Base-by-base conservation (phyloP, 1,139 yeast genomes). In the Saccharomyces hybrid region DNA sequence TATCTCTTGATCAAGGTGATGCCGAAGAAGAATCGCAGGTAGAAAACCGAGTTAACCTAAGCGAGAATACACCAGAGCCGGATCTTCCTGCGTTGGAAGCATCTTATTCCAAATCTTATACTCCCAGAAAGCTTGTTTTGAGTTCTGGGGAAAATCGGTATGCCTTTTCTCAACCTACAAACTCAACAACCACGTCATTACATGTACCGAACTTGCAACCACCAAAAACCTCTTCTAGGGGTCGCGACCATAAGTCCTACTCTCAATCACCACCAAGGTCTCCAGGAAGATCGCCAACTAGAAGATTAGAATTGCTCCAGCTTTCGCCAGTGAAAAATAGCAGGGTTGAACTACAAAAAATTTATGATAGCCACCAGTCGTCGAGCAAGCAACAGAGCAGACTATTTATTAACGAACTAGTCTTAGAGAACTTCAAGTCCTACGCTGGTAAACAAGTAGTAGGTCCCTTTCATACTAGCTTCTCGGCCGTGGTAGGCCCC, bases 401-500 rank as follows among this genome's bases (percentile, higher is more conserved):
- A 23, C 71, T 93, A 34, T 95, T 88, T 5, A 91, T 93, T 49
- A 75, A 83, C 48, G 81, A 82, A 62, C 72, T 93, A 34, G 86
- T 85, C 0, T 76, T 95, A 50, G 84, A 85, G 4, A 87, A 95
- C 67, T 95, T 93, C 79, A 95, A 95, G 67, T 90, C 98, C 0
- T 95, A 95, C 69, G 98, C 98, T 0, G 99, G 99, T 0, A 74
- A 78, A n/a, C 98, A 93, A 71, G 81, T 81, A 8, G 88, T 95
- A 56, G 99, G 99, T 0, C 99, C 99, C 0, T 95, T 95, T 70
- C 87, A 93, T 68, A 75, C 90, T 48, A 88, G 96, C 2, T 95
- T 95, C 68, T 88, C 97, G 7, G 97, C 99, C 0, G 96, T 95
- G 8, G 98, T 95, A n/a, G 99, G 99, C 0, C 99, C 99, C 3